These are phyloP conservation scores for Cercospora canescens DNA, from an alignment of 2,329 filamentous ascomycete genomes.

Conservation along the genomic window DNA sequence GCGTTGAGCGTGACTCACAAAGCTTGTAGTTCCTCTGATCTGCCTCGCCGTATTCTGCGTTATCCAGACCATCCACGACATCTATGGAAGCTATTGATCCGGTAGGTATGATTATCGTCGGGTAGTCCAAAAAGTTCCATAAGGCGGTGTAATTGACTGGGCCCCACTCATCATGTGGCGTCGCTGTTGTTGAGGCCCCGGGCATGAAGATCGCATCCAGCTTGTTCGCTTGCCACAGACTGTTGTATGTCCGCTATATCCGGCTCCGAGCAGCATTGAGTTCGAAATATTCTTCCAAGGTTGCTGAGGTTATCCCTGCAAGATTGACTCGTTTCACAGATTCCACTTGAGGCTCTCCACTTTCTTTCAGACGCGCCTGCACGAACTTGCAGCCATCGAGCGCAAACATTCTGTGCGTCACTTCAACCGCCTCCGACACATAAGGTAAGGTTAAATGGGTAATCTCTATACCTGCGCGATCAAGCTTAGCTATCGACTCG, in stretches of 20 bases:
- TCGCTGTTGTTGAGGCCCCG: conserved; percentile 25
- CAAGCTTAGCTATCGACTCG: conserved; percentile 41
- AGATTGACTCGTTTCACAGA: conserved; percentile 25
- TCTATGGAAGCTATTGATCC: not conserved
- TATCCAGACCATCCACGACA: conserved; percentile 12
- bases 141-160: conserved; percentile 25
- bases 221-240: conserved; percentile 45
- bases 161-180: conserved; percentile 24
- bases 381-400: conserved; percentile 24
- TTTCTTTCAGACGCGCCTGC: conserved; percentile 18
- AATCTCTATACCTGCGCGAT: conserved; percentile 38
- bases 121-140: conserved; percentile 25
- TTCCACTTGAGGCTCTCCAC: conserved; percentile 25
- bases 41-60: conserved; percentile 9
- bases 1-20: conserved; percentile 19
- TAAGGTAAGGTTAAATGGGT: conserved; percentile 21
- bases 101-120: not conserved
- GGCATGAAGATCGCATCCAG: conserved; percentile 54
- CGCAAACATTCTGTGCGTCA: conserved; percentile 23
- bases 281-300: conserved; percentile 16
- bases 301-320: conserved; percentile 16
- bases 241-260: conserved; percentile 29
- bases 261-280: conserved; percentile 12
- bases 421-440: conserved; percentile 15
- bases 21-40: conserved; percentile 26